phyloP scores from a whole-genome alignment of 2,329 filamentous ascomycete genomes.

The Plenodomus biglobosus region DNA sequence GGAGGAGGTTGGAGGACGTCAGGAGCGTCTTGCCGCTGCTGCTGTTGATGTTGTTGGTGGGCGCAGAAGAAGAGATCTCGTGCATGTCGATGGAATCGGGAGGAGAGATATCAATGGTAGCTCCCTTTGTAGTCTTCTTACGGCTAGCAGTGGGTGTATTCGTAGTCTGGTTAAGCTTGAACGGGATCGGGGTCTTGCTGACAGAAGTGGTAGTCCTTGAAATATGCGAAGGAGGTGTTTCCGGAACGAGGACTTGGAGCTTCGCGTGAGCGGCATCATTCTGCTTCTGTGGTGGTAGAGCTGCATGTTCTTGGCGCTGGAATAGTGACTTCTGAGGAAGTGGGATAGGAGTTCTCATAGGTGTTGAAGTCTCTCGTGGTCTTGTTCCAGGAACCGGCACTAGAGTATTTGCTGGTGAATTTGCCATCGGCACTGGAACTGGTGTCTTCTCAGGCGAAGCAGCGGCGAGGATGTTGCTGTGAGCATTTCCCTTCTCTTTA shows the following conservation, averaged over 20 bases:
- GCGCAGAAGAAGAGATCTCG: background rate
- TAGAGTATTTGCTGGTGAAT: background rate
- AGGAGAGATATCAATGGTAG: conserved; percentile 2
- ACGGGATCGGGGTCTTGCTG: conserved; percentile 14
- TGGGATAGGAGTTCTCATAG: conserved; percentile 13
- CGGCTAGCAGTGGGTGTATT: background rate
- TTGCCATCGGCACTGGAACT: background rate
- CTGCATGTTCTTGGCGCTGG: background rate
- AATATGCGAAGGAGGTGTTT: conserved; percentile 20
- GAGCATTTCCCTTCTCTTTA: background rate
- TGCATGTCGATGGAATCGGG: background rate
- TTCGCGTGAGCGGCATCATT: background rate
- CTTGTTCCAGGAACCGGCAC: background rate
- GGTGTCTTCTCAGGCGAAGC: background rate
- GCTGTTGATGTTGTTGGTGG: background rate
- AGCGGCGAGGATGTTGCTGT: background rate
- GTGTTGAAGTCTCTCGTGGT: background rate
- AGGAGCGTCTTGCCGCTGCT: conserved; percentile 9
- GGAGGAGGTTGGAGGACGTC: conserved; percentile 18
- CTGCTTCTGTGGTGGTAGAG: background rate
- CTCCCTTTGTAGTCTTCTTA: conserved; percentile 3
- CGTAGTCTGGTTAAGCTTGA: conserved; percentile 6
- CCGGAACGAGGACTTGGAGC: conserved; percentile 10
- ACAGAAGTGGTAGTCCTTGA: background rate
- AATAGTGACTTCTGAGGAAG: conserved; percentile 10